These are phyloP conservation scores for Malus hybrid DNA, from an alignment of 331 rosid genomes.

Conservation along the genomic window DNA sequence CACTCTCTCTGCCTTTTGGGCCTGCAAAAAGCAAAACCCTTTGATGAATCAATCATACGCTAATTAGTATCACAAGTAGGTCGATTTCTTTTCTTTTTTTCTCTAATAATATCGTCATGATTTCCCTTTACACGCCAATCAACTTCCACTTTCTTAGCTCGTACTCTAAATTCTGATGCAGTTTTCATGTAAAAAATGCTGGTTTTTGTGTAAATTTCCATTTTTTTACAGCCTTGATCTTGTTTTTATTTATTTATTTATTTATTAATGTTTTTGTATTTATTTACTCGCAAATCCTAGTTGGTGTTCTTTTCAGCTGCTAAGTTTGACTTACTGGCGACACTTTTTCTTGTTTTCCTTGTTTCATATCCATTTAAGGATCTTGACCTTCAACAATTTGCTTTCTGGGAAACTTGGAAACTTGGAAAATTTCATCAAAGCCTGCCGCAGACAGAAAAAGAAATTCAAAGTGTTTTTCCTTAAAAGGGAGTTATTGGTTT, in stretches of 20 bases:
- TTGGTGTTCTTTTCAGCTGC: not conserved
- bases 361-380: not conserved
- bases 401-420: not conserved
- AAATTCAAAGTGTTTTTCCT: not conserved
- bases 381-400: not conserved
- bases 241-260: not conserved
- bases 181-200: not conserved
- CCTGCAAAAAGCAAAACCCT: not conserved
- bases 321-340: not conserved
- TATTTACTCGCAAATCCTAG: not conserved
- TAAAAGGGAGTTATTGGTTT: not conserved
- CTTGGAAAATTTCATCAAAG: not conserved
- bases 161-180: too few relatives aligned
- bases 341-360: not conserved
- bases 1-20: not conserved
- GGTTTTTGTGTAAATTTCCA: not conserved
- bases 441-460: not conserved
- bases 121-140: not conserved
- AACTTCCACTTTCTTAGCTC: too few relatives aligned
- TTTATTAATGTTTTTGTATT: not conserved
- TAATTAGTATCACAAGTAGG: not conserved
- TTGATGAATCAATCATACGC: conserved; percentile 7
- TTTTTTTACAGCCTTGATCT: not conserved
- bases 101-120: too few relatives aligned
- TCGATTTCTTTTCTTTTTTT: not conserved